A percentile compares a stretch with the other conserved stretches of the same genome.
These are phyloP conservation scores for Flaveria robusta DNA, from an alignment of 129 eudicot species.

Conservation along the genomic window DNA sequence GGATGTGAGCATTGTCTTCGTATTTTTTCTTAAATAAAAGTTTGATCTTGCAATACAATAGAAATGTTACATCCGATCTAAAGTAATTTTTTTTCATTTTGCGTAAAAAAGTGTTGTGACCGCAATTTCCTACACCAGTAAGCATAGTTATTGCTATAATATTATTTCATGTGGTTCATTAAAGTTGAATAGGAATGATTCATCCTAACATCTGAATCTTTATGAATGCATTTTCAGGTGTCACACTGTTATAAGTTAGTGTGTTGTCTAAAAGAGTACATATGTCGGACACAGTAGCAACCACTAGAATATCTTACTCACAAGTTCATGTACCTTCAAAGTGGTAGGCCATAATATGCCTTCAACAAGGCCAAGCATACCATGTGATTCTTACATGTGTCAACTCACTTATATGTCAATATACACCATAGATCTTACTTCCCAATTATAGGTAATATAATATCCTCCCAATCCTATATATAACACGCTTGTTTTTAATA, in stretches of 20 bases:
- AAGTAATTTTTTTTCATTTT: too few relatives aligned
- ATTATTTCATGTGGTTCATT: background rate
- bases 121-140: background rate
- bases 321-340: constrained; percentile 33
- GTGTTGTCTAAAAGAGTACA: constrained; percentile 23
- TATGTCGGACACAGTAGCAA: constrained; percentile 23
- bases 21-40: too few relatives aligned
- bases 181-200: background rate
- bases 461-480: constrained; percentile 21
- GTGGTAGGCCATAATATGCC: constrained; percentile 59
- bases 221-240: background rate
- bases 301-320: background rate
- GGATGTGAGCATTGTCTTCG: too few relatives aligned
- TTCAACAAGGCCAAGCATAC: constrained; percentile 48
- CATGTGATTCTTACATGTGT: constrained; percentile 50
- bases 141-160: background rate
- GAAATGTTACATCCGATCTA: too few relatives aligned
- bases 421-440: background rate
- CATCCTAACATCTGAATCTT: background rate
- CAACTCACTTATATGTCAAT: constrained; percentile 9
- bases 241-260: constrained; percentile 15
- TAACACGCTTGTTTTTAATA: background rate
- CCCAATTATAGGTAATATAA: background rate
- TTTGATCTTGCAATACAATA: too few relatives aligned
- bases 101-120: background rate